Base-by-base conservation (phyloP, 2,329 filamentous ascomycete species). In the Calonectria honghensis region DNA sequence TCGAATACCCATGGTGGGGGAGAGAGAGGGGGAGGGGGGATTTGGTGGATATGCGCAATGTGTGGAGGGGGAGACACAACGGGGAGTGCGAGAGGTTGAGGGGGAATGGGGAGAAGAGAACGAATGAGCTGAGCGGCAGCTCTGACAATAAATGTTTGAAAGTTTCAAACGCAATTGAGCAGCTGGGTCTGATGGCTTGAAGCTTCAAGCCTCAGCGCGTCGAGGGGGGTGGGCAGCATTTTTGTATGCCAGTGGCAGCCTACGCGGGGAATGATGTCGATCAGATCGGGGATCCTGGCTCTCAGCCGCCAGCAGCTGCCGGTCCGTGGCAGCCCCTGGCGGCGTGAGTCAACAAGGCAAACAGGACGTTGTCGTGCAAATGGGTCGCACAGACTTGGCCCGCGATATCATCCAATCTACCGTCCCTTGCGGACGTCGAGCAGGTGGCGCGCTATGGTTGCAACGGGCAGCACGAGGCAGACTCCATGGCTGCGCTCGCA, bases 1-100 rank as follows among this genome's bases (percentile, higher is more conserved):
- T 29, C 74, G 24, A 50, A 78, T 27, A 4, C 72, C 20, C 57
- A 80, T 81, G 32, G n/a, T 72, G 70, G 18, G 11, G 16, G n/a
- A 14, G 18, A 9, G 20, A 4, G 18, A 27, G 35, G 45, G 16
- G 39, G 2, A 24, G 70, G 20, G 63, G 45, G 32, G 59, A 61
- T 41, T 41, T 41, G 16, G 39, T 41, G 39, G 39, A 18, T 41
- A 41, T 41, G 16, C 6, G 7, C 39, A 41, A 41, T 50, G 41
- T 18, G 4, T 63, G 6, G 57, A 68, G 9, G 16, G 37, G 14
- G 37, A 39, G 13, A 16, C 3, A 7, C 39, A 20, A 45, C 10
- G 18, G 24, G 51, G 54, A 24, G 20, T n/a, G 29, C 35, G 27
- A 65, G 39, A 7, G 27, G 31, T 24, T 24, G 41, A 50, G 18